Evolutionary conservation across 331 rosid genomes (phyloP), one percentile per base, ranked within the genome.

Genomic region (Acacia concinna): DNA sequence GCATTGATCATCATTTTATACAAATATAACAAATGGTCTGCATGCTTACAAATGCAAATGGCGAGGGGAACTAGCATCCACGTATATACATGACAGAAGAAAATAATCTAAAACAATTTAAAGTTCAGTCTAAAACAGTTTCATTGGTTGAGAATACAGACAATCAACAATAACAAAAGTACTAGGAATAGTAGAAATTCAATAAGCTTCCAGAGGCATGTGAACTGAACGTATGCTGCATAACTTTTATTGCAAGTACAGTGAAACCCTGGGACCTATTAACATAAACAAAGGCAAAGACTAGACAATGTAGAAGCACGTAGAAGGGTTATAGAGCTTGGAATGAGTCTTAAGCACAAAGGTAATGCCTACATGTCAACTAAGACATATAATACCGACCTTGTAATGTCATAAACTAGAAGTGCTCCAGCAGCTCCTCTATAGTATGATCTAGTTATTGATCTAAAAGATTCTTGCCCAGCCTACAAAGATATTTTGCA

Each of bases 371-470:
- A 13, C 15, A 57, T 4, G 65, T 65, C 80, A 76, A 56, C 17
- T 30, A 27, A 57, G 27, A 67, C 25, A 18, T 59, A 23, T 51
- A 59, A 54, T 17, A 82, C 93, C 51, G 35, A 95, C 98, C 98
- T 91, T 38, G 98, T 95, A 71, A 95, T 91, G 89, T 94, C 98
- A 85, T 94, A 94, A 77, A 94, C 98, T 80, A 94, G 88, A 79
- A 94, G 96, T 54, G 98, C 98, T 34, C 97, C 98, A 4, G 97
- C 98, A 57, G 98, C 98, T 87, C 98, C 98, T 76, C 98, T 85
- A 76, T 94, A 94, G 83, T 94, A 94, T 52, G 98, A 94, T 84
- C 98, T 86, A 78, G 98, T 94, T 85, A 94, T 94, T 18, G 98
- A 94, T 82, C 98, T 88, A 90, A 94, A 94, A 21, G 98, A 94